Conservation (phyloP, 257 asterid genomes). For the Penstemon barbatus region DNA sequence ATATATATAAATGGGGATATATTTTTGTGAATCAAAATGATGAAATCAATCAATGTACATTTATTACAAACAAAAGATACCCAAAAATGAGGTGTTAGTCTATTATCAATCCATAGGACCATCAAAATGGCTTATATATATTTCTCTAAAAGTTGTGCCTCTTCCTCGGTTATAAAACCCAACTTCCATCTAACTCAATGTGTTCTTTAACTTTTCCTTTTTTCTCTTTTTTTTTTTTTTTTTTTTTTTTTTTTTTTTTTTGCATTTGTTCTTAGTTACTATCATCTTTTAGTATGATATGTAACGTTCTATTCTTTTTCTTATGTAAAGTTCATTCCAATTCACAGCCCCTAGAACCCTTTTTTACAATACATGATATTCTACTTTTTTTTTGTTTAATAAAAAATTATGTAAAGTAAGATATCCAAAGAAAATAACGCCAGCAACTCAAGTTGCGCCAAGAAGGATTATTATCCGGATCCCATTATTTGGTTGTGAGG, state of each 20-base stretch:
- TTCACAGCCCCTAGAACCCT: no score
- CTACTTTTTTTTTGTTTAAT: no score
- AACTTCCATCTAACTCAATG: no score
- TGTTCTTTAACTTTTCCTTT: neutral
- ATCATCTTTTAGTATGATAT: no score
- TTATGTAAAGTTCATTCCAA: no score
- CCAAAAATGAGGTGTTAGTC: neutral
- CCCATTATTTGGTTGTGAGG: no score
- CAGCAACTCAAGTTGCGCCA: no score
- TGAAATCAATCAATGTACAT: slow-evolving; percentile 2
- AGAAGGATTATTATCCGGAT: no score
- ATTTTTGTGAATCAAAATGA: slow-evolving; percentile 15
- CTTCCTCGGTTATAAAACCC: neutral
- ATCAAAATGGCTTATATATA: neutral
- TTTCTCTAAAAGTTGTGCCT: neutral
- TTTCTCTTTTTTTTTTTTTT: neutral
- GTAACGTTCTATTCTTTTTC: no score
- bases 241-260: neutral
- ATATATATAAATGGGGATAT: neutral
- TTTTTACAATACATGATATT: no score
- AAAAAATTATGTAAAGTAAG: no score
- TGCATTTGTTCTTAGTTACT: neutral
- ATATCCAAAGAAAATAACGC: no score
- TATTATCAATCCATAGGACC: neutral
- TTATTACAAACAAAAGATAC: neutral